Percentiles rank a stretch among this genome's conserved stretches.
Evolutionary conservation across 1,284 basidiomycete genomes (phyloP).

Genomic region (Ustilago shanxiensis): DNA sequence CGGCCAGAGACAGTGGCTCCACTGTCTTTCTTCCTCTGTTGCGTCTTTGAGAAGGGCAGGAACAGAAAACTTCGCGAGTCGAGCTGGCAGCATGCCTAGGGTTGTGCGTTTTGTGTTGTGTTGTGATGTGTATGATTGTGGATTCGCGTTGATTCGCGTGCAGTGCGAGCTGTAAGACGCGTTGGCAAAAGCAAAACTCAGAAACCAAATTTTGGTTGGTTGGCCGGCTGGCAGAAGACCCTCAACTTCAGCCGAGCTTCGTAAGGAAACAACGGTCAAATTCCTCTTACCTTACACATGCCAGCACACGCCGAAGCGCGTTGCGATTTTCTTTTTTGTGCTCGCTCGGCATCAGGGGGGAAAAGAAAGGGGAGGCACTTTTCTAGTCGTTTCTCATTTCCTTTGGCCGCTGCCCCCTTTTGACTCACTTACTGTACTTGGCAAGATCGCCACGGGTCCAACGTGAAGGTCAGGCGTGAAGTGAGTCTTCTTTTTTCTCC

Average conservation of each 20-base stretch:
- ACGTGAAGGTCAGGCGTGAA: slow-evolving; percentile 2
- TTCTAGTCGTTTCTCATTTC: neutral
- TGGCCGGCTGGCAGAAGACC: slow-evolving; percentile 1
- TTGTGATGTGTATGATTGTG: neutral
- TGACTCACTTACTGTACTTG: neutral
- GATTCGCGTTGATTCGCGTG: slow-evolving; percentile 8
- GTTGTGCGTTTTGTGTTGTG: no score
- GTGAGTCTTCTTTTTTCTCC: neutral
- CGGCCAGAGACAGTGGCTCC: no score
- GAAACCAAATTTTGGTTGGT: neutral
- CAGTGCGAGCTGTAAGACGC: slow-evolving; percentile 1
- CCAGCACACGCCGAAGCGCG: slow-evolving; percentile 11
- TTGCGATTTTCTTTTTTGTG: neutral
- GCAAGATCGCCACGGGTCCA: slow-evolving; percentile 6
- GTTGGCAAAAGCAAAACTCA: neutral
- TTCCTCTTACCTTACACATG: slow-evolving; percentile 7
- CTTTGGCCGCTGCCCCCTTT: neutral
- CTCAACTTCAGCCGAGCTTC: no score
- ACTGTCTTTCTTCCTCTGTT: no score
- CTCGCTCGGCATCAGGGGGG: neutral
- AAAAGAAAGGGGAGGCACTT: neutral
- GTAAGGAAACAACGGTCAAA: slow-evolving; percentile 1
- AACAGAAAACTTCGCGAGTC: no score
- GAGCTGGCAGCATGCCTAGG: no score
- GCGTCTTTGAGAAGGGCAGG: no score